Evolutionary conservation across 129 eudicot genomes (phyloP), one percentile per base, ranked within the genome.

Genomic region (Ambrosia artemisiifolia): DNA sequence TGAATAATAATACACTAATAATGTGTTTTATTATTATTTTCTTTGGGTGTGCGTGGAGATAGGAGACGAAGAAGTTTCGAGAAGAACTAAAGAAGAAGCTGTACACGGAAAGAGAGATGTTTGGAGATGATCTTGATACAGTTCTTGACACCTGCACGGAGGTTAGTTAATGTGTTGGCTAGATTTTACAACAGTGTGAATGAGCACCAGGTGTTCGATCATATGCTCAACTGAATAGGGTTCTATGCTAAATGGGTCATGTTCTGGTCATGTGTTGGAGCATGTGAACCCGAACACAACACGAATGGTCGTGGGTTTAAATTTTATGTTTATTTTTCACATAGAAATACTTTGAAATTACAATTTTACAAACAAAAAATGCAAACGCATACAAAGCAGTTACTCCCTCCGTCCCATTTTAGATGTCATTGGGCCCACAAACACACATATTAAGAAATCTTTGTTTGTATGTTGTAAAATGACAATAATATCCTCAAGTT

Each of bases 21-120:
- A 80, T 40, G 13, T 50, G 5, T 67, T 60, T n/a, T 6, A 5
- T 8, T 47, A 2, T 6, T 5, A 56, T 9, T 28, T 24, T 24
- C 1, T 24, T 0, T 24, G 28, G 0, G 54, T 72, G 56, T 40
- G 54, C 18, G 61, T 38, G 28, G 48, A 75, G 69, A 55, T 54
- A 88, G 95, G 97, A 82, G 64, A 83, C 92, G 4, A 35, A 43
- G 71, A 91, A 85, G 79, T 91, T 85, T 56, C 67, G 72, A 63
- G 79, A 46, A 63, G 95, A 91, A 69, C 70, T 88, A 4, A 56
- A 67, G 80, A 85, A 70, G 87, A 80, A 75, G 59, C 67, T 88
- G 59, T 79, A 57, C 38, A 65, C 76, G 55, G 95, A 85, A 18
- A 82, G 55, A 67, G 91, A 69, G 3, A 71, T 74, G 10, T 81